Evolutionary conservation across 371 early-diverging fungal species (phyloP), one percentile per base, ranked within the genome.

Genomic region (Apophysomyces variabilis): DNA sequence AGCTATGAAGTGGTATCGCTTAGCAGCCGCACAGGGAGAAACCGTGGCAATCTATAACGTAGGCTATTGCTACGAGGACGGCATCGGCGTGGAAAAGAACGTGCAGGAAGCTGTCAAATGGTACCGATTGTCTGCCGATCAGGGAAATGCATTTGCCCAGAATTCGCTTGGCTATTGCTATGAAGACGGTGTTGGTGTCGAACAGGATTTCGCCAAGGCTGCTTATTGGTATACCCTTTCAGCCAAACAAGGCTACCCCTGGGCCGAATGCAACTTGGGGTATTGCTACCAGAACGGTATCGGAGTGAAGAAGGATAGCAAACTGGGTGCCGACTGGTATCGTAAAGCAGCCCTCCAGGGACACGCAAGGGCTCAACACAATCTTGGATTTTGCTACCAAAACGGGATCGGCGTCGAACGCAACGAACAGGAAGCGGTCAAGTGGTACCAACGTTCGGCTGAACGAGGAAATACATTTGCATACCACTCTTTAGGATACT

Each of bases 381-480:
- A 94, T 69, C 79, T 95, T 14, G 96, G 94, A 0, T 91, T 93
- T 72, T 93, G 92, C 64, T 94, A 91, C 78, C 94, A 95, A 71
- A 90, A 94, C 84, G 89, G 82, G 7, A 83, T 92, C 36, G 95
- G 93, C 9, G 88, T 95, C 7, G 72, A 70, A 35, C 79, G 86
- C 66, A 73, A 90, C 63, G 77, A 85, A 13, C 71, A 69, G 18
- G 80, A 83, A 66, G 96, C 96, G 11, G 82, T 91, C 61, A 68
- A 76, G 68, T 92, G 89, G 90, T 93, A 85, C 70, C 78, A 78
- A 58, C 84, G 85, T 54, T 85, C 93, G 26, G 95, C 95, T 1
- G 88, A 85, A 43, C 86, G 86, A 41, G 93, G 91, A n/a, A 91
- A 93, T 63, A 85, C 90, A 8, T 88, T 92, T 67, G 96, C 93